These are phyloP conservation scores for Trichoderma virens DNA, from an alignment of 495 filamentous ascomycete genomes.

Conservation along the genomic window DNA sequence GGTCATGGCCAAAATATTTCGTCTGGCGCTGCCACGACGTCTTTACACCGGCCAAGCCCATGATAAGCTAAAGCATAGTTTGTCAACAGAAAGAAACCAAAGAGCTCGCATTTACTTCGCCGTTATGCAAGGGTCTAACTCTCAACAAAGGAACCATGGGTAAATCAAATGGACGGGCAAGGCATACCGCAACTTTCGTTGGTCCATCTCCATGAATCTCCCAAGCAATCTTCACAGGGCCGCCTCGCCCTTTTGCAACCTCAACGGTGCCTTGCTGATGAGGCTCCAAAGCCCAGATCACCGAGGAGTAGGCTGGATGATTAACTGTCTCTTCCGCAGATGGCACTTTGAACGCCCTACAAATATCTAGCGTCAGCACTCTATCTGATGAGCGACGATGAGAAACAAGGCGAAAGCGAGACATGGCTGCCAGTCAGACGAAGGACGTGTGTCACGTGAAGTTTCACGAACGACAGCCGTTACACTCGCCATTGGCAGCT, in stretches of 20 bases:
- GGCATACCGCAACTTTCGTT: conserved; percentile 60
- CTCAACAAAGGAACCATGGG: too few relatives aligned
- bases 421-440: not conserved
- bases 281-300: conserved; percentile 57
- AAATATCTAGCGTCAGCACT: not conserved
- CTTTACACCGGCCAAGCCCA: conserved; percentile 56
- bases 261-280: conserved; percentile 46
- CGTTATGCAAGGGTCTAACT: too few relatives aligned
- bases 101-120: too few relatives aligned
- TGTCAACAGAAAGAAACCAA: conserved; percentile 11
- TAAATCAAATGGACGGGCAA: too few relatives aligned
- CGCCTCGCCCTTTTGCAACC: conserved; percentile 57
- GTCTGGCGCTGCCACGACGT: conserved; percentile 70
- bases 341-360: conserved; percentile 18
- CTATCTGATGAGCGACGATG: not conserved
- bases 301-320: conserved; percentile 39
- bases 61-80: conserved; percentile 43
- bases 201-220: conserved; percentile 73
- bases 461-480: not conserved
- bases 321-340: conserved; percentile 30
- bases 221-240: conserved; percentile 63
- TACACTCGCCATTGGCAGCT: not conserved
- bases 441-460: not conserved
- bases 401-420: not conserved
- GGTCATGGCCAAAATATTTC: conserved; percentile 65